Conservation (phyloP, 1,139 yeast species). For the Meyerozyma smithsonii region DNA sequence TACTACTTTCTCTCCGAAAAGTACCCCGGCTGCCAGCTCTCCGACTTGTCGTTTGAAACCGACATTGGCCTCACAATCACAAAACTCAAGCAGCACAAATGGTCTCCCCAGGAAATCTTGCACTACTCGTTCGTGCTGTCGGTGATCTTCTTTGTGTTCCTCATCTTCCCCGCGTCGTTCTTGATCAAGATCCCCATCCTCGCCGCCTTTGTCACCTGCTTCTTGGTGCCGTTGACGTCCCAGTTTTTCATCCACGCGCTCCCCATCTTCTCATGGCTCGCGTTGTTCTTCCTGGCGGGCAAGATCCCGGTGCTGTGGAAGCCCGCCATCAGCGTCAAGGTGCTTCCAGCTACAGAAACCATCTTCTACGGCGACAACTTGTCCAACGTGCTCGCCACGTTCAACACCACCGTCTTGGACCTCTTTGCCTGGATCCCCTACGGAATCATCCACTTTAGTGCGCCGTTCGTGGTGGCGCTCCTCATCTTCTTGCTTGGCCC, state of each 20-base stretch:
- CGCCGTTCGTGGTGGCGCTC: slow-evolving; percentile 84
- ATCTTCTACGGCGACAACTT: slow-evolving; percentile 91
- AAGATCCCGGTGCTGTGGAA: slow-evolving; percentile 75
- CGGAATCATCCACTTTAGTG: slow-evolving; percentile 83
- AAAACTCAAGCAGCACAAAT: slow-evolving; percentile 46
- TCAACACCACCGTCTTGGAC: slow-evolving; percentile 65
- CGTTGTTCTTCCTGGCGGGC: slow-evolving; percentile 74
- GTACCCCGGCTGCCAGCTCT: slow-evolving; percentile 48
- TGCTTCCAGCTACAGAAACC: slow-evolving; percentile 91
- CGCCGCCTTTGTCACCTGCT: slow-evolving; percentile 30
- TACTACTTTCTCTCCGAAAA: slow-evolving; percentile 56
- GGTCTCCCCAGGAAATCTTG: slow-evolving; percentile 39
- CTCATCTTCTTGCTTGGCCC: slow-evolving; percentile 85
- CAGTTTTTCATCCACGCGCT: slow-evolving; percentile 84
- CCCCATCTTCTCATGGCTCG: slow-evolving; percentile 86
- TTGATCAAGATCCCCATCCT: slow-evolving; percentile 42
- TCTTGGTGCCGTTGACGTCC: slow-evolving; percentile 64
- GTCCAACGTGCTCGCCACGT: slow-evolving; percentile 78
- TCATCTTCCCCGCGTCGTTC: slow-evolving; percentile 50
- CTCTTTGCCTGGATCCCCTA: slow-evolving; percentile 94
- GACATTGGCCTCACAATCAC: slow-evolving; percentile 47
- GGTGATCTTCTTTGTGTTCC: slow-evolving; percentile 48
- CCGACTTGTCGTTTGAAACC: slow-evolving; percentile 57
- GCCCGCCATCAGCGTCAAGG: slow-evolving; percentile 87
- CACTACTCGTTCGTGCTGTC: slow-evolving; percentile 50